Conservation (phyloP, 495 filamentous ascomycete genomes). For the Beverwykella pulmonaria region DNA sequence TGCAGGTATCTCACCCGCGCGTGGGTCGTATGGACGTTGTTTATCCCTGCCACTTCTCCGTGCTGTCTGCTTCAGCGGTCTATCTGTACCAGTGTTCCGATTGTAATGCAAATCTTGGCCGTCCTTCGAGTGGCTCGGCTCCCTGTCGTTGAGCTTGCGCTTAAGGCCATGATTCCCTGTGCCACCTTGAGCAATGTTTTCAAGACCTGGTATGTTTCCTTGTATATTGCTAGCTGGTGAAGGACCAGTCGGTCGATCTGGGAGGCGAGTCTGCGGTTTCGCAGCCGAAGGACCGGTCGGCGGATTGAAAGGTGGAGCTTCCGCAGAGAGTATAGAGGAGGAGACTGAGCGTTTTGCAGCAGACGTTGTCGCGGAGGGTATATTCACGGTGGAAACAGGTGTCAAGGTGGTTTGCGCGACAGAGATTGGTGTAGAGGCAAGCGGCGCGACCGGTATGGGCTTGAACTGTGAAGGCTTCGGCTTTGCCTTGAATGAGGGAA, state of each 20-base stretch:
- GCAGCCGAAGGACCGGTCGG: neutral
- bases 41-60: constrained; percentile 57
- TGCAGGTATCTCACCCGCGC: neutral
- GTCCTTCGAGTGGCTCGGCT: constrained; percentile 40
- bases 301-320: constrained; percentile 38
- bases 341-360: neutral
- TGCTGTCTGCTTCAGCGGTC: constrained; percentile 68
- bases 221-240: neutral
- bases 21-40: constrained; percentile 8
- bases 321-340: constrained; percentile 44
- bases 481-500: constrained; percentile 43
- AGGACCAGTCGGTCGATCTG: neutral
- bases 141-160: constrained; percentile 48
- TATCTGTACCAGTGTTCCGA: constrained; percentile 45
- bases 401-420: neutral
- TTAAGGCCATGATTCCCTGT: constrained; percentile 42
- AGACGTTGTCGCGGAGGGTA: neutral
- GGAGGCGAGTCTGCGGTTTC: constrained; percentile 4
- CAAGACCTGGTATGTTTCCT: constrained; percentile 16
- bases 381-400: neutral
- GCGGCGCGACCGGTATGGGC: neutral
- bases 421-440: neutral
- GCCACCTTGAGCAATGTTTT: constrained; percentile 41
- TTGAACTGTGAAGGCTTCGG: neutral
- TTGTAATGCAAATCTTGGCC: constrained; percentile 50